Evolutionary conservation across 176 grass and related monocot species (phyloP), one percentile per base, ranked within the genome.

Genomic region (Rhynchospora tenuis): DNA sequence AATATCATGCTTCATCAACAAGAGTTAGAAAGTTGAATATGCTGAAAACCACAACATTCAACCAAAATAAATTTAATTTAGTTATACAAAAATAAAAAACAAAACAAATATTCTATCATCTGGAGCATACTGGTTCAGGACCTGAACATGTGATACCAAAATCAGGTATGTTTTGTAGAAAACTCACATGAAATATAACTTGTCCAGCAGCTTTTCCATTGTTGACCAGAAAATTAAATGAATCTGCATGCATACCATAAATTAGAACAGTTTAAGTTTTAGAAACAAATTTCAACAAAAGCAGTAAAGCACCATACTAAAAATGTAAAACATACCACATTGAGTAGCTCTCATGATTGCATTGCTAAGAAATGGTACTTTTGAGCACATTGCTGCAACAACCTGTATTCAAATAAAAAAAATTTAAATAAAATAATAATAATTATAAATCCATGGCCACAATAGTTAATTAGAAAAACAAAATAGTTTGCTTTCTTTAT

Each of bases 181-280:
- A 71, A 93, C 91, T 89, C 64, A 93, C 94, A 78, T 93, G 91
- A 85, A 91, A 97, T 81, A 93, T 85, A 80, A 93, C 87, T 85
- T 97, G 91, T 42, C 94, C 94, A 77, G 94, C 94, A 67, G 90
- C 86, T 54, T 76, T 78, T 81, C 91, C 94, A 81, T 93, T 93
- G 78, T 97, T 93, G 85, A 93, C 90, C 54, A 97, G 50, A 58
- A 97, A 87, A 90, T 97, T 97, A 70, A 97, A 97, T 81, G 94
- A 92, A 88, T 93, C 94, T 97, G 73, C 27, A 42, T 26, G 23
- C 16, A 50, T 64, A n/a, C 8, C 44, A 74, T 52, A 6, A 83
- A 70, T 19, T 70, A 33, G 16, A 55, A 50, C 28, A 27, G 24
- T 69, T 69, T 50, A 13, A 69, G 27, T 84, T 29, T 19, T 8